Base-by-base conservation (phyloP, 768 basidiomycete genomes). In the Boletus huronensis region DNA sequence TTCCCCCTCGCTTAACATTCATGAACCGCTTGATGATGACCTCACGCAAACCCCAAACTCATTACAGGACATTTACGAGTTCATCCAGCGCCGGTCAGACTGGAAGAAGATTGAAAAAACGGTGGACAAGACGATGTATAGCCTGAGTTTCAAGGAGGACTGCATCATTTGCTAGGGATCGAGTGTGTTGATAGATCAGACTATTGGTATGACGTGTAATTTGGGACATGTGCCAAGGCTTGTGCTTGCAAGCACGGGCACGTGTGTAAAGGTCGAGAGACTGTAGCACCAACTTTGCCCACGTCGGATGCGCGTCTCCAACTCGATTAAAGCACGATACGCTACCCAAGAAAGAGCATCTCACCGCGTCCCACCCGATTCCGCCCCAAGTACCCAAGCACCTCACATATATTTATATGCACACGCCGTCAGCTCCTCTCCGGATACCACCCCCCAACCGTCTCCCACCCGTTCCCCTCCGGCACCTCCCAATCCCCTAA, bases 81-180 rank as follows among this genome's bases (percentile, higher is more conserved):
- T 98, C 64, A 90, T 98, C 64, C 92, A 94, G 67, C 78, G 95
- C 21, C 80, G 95, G 32, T 89, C 91, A 7, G 96, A 99, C 69
- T 98, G 96, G 96, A 96, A 97, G 75, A 95, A 91, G 75, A 98
- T 98, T 55, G 95, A 98, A 70, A 96, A 93, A 72, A 86, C 83
- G 26, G 97, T 98, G 47, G 92, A 93, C 75, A 92, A 93, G 76
- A 85, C 91, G 46, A 93, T 94, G 91, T 94, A 93, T 72, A 93
- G 89, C 70, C 71, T 94, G 48, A 90, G 88, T 68, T 91, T 96
- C 65, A 93, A 90, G 65, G 94, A 97, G 68, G 94, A 97, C 66
- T 97, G 94, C 76, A 64, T 83, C 26, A 64, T 84, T 40, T 68
- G 36, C 19, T 38, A 34, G 32, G 32, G 5, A 5, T 14, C 13